A percentile compares a stretch with the other conserved stretches of the same genome.
Evolutionary conservation across 1,284 basidiomycete genomes (phyloP).

Genomic region (Leucoagaricus sp.): DNA sequence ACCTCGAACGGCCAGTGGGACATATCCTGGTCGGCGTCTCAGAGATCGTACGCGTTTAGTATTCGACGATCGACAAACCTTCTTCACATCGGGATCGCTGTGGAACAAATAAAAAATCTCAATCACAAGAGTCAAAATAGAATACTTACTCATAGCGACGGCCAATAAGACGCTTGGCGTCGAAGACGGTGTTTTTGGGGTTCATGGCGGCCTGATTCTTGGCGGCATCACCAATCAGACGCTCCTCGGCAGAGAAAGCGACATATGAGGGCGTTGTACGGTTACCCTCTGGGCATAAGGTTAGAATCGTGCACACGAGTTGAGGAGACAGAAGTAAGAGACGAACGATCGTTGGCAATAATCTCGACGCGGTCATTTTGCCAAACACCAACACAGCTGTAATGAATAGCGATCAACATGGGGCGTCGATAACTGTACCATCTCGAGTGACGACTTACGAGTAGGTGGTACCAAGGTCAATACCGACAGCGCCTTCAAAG

Average conservation of each 20-base stretch:
- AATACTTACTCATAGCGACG: slow-evolving; percentile 84
- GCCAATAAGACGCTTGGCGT: slow-evolving; percentile 97
- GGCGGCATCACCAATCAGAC: slow-evolving; percentile 98
- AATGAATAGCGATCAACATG: slow-evolving; percentile 18
- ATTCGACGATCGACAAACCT: slow-evolving; percentile 45
- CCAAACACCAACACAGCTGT: slow-evolving; percentile 94
- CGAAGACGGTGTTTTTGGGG: slow-evolving; percentile 94
- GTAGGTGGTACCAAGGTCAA: slow-evolving; percentile 91
- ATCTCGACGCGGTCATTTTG: slow-evolving; percentile 99
- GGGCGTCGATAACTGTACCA: slow-evolving; percentile 6
- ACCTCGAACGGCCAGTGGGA: slow-evolving; percentile 96
- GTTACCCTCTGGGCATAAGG: slow-evolving; percentile 80
- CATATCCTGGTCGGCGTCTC: slow-evolving; percentile 61
- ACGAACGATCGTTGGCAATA: slow-evolving; percentile 93
- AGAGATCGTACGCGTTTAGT: slow-evolving; percentile 4
- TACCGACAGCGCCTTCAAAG: slow-evolving; percentile 96
- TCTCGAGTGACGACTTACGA: slow-evolving; percentile 56
- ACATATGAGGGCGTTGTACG: slow-evolving; percentile 99
- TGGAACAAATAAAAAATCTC: slow-evolving; percentile 1
- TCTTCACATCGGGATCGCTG: slow-evolving; percentile 86
- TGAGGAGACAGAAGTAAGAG: not conserved
- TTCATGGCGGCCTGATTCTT: slow-evolving; percentile 99
- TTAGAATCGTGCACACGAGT: not conserved
- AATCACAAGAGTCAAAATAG: not conserved
- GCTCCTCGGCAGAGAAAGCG: slow-evolving; percentile 96